Base-by-base conservation (phyloP, 306 rosid species). In the Trifolium fragiferum region DNA sequence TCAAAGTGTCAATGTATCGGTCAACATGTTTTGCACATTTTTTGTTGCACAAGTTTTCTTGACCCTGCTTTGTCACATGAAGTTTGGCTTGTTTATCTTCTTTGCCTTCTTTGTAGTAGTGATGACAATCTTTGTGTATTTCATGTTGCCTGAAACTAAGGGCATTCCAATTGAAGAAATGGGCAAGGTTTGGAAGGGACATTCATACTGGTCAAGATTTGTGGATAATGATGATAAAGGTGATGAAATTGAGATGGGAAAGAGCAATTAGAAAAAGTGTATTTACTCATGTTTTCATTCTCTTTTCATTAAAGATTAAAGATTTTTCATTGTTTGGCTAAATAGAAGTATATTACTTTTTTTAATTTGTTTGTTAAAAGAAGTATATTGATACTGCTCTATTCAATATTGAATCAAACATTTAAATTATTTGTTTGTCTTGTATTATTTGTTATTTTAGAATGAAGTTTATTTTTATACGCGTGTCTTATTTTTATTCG, bases 161-260 rank as follows among this genome's bases (percentile, higher is more conserved):
- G 66, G 66, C 9, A 60, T 60, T 14, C 66, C 66, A 12, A 60
- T 60, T 15, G 66, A 60, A 60, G 66, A 60, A 41, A 60, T 60
- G 40, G 5, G 66, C 11, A 7, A 3, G 12, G 66, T 60, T 15
- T 60, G 66, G 68, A 62, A 61, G 23, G 43, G 21, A 35, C 67
- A 61, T 3, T 12, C 67, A 1, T 61, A 61, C 8, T 61, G 67
- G 67, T 61, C 67, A 8, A 61, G 41, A 8, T 61, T 61, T 32
- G 67, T 61, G 16, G 67, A 61, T 3, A n/a, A 33, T 61, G 43
- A 61, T 32, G 67, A 10, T n/a, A 61, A 61, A 15, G 13, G 44
- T 8, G 20, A 14, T 60, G 67, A 13, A 32, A 16, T 61, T 61
- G 67, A 61, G 46, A 61, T 61, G 12, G 67, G 44, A 61, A 61